phyloP scores from a whole-genome alignment of 345 rosid genomes.

The Hibiscus mutabilis region DNA sequence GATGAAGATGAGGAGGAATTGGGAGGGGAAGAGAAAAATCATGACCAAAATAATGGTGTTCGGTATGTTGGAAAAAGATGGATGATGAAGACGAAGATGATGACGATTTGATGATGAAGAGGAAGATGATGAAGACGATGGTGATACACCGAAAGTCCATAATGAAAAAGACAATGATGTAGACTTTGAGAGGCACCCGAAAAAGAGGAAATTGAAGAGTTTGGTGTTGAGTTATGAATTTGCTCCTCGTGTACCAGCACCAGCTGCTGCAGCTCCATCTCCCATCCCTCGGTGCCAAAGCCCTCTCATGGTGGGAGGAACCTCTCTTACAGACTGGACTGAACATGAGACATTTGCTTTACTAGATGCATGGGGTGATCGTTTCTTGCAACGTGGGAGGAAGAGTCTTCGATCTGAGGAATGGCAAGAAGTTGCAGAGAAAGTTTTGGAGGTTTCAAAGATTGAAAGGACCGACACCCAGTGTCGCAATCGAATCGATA shows the following conservation, averaged over 20 bases:
- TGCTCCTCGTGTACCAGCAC: slow-evolving; percentile 61
- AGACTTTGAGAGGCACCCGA: slow-evolving; percentile 45
- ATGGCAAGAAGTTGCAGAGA: slow-evolving; percentile 94
- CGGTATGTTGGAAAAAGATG: slow-evolving; percentile 22
- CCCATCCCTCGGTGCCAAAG: slow-evolving; percentile 26
- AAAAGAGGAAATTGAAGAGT: slow-evolving; percentile 70
- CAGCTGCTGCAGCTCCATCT: slow-evolving; percentile 21
- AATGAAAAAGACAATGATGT: slow-evolving; percentile 24
- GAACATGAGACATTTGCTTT: slow-evolving; percentile 80
- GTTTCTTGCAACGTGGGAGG: slow-evolving; percentile 73
- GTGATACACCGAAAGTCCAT: slow-evolving; percentile 23
- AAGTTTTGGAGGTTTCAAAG: slow-evolving; percentile 71
- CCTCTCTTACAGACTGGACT: slow-evolving; percentile 75
- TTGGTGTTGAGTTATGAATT: slow-evolving; percentile 68
- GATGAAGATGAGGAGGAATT: slow-evolving; percentile 29
- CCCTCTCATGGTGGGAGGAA: slow-evolving; percentile 54
- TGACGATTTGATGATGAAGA: slow-evolving; percentile 18
- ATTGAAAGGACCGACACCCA: slow-evolving; percentile 73
- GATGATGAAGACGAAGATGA: slow-evolving; percentile 20
- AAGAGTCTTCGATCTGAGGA: slow-evolving; percentile 89
- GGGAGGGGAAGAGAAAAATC: slow-evolving; percentile 35
- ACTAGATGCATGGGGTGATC: slow-evolving; percentile 92
- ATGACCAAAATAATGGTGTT: slow-evolving; percentile 36
- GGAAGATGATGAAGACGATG: slow-evolving; percentile 21
- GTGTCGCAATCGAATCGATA: slow-evolving; percentile 80